Base-by-base conservation (phyloP, 257 asterid species). In the Scutellaria galericulata region DNA sequence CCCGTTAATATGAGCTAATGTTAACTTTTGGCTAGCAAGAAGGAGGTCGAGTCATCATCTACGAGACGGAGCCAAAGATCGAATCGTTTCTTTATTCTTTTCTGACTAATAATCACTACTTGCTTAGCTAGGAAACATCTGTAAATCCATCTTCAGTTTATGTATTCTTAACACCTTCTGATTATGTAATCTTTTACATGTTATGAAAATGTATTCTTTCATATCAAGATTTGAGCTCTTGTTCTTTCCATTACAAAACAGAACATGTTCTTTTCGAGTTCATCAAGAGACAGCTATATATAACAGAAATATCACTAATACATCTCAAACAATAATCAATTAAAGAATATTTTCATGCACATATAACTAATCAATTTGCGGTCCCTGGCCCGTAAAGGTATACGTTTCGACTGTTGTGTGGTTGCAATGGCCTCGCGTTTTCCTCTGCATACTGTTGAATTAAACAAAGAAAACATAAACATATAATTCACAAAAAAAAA, bases 391-490 rank as follows among this genome's bases (percentile, higher is more conserved):
- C 73, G 37, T 79, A 77, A 7, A 87, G 84, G 50, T 76, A 70
- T 4, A 85, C 39, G 8, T 74, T 77, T 64, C 93, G 62, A 1
- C 55, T 41, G 68, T 88, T 64, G 7, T 18, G 79, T 12, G 75
- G 71, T 65, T 90, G 97, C 71, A 81, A 5, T 5, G 97, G 97
- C 71, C 97, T 87, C 2, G 96, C 92, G 72, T 90, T 90, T 18
- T 51, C 72, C 65, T 71, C 87, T 7, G 96, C 90, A 63, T 50
- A 77, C 96, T 90, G 91, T 31, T 57, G 35, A 20, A 47, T 14
- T 31, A 22, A 77, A 73, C 53, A 12, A 24, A 39, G 8, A 6
- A 18, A 18, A 13, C 15, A 47, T 5, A 40, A 63, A 50, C 13
- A 60, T 24, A 8, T 10, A 62, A 37, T 24, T 44, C 13, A 64